These are phyloP conservation scores for Suillus discolor DNA, from an alignment of 768 basidiomycete genomes.

Conservation along the genomic window DNA sequence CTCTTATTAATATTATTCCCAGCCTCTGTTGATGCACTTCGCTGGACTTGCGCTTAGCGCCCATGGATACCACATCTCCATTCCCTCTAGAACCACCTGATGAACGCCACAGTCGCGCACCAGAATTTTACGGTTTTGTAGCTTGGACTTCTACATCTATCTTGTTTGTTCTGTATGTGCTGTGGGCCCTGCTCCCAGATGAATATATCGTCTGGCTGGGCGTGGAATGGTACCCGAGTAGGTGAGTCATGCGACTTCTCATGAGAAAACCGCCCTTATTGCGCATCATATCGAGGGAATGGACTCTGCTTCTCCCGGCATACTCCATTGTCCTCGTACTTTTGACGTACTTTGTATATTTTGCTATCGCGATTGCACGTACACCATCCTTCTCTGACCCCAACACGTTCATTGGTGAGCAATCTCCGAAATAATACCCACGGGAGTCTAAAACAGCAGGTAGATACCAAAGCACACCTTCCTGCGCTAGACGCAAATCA, in stretches of 20 bases:
- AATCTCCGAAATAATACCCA: slow-evolving; percentile 14
- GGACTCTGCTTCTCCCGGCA: slow-evolving; percentile 81
- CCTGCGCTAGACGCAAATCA: slow-evolving; percentile 43
- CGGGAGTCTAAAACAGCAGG: slow-evolving; percentile 16
- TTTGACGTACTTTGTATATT: slow-evolving; percentile 77
- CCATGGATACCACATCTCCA: slow-evolving; percentile 41
- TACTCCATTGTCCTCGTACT: slow-evolving; percentile 73
- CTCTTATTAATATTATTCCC: not conserved
- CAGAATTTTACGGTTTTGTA: slow-evolving; percentile 91
- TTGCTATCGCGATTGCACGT: slow-evolving; percentile 68
- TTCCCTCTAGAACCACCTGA: slow-evolving; percentile 41
- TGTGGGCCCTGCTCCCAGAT: slow-evolving; percentile 85
- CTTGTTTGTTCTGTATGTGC: slow-evolving; percentile 66
- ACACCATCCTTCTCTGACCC: slow-evolving; percentile 74
- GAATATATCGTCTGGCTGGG: slow-evolving; percentile 65
- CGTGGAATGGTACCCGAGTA: slow-evolving; percentile 85
- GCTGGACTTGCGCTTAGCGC: not conserved
- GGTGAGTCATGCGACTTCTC: slow-evolving; percentile 47
- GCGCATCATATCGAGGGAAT: slow-evolving; percentile 58
- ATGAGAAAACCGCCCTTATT: slow-evolving; percentile 5
- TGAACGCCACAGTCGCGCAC: slow-evolving; percentile 64
- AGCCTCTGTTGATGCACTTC: not conserved
- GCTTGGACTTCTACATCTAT: slow-evolving; percentile 80
- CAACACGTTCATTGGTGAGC: slow-evolving; percentile 66
- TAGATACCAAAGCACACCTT: slow-evolving; percentile 62